Evolutionary conservation across 257 asterid species (phyloP), one percentile per base, ranked within the genome.

Genomic region (Ophiorrhiza pumila): DNA sequence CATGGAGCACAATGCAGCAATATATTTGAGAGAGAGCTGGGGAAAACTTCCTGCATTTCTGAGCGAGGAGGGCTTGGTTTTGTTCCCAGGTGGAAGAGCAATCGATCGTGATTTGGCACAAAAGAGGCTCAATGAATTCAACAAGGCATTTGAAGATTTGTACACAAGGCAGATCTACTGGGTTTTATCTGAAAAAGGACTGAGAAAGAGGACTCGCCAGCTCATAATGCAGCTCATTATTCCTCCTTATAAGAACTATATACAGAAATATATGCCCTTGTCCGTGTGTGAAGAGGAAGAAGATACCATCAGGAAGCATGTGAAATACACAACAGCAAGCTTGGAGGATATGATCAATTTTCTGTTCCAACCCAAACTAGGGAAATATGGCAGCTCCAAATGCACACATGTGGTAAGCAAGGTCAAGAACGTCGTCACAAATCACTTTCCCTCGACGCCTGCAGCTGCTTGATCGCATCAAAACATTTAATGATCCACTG

Each of bases 61-160:
- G 71, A 64, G 76, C 0, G 88, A 90, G 69, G 96, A 87, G 57
- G 95, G 78, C 68, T 79, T 91, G 71, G 79, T 74, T 80, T 71
- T 89, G 78, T 93, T 86, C 79, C 96, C 93, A 0, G 92, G 93
- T 10, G 98, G 95, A 1, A 85, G 96, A 77, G 97, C 97, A 69
- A 73, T 88, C 61, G 89, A 89, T 66, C 83, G 83, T 6, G 76
- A 81, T 37, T 82, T 93, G 67, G 89, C 80, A 37, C 84, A 77
- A 84, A 87, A 73, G 80, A 83, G 93, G 83, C 57, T 87, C 13
- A 27, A 69, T 4, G 78, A 78, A 42, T 89, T 93, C 85, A 74
- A 81, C 22, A 87, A 77, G 60, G 90, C 93, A 8, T 87, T 94
- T 8, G 93, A 94, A 4, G 83, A 82, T 22, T 79, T 86, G 81